Percentiles rank a stretch among this genome's conserved stretches.
phyloP scores from a whole-genome alignment of 2,329 filamentous ascomycete genomes.

The Cladosporium colombiae region DNA sequence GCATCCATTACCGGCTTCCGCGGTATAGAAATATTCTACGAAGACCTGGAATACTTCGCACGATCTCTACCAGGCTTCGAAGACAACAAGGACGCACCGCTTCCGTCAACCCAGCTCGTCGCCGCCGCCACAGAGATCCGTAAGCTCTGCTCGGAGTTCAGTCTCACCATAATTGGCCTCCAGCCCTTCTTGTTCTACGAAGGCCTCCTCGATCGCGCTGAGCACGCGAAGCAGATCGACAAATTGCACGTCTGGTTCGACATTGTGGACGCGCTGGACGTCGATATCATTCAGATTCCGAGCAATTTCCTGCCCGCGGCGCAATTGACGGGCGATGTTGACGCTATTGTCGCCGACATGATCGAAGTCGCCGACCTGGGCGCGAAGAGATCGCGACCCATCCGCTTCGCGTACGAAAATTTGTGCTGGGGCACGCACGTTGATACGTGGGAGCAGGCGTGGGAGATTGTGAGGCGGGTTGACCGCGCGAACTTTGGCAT shows the following conservation, averaged over 20 bases:
- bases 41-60: constrained; percentile 68
- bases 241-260: constrained; percentile 72
- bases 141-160: constrained; percentile 56
- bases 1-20: constrained; percentile 65
- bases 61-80: constrained; percentile 40
- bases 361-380: constrained; percentile 68
- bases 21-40: constrained; percentile 77
- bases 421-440: constrained; percentile 71
- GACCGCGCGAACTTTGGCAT: constrained; percentile 72
- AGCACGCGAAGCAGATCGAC: constrained; percentile 59
- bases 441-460: constrained; percentile 71
- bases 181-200: constrained; percentile 81
- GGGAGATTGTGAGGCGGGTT: constrained; percentile 66
- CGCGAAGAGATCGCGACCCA: constrained; percentile 40
- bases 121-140: constrained; percentile 60
- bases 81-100: constrained; percentile 33
- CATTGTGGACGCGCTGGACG: constrained; percentile 63
- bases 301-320: constrained; percentile 64
- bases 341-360: constrained; percentile 64
- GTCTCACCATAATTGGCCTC: constrained; percentile 64
- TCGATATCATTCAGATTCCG: constrained; percentile 73
- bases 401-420: constrained; percentile 73
- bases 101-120: constrained; percentile 50
- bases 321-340: constrained; percentile 54
- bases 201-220: constrained; percentile 63